These are phyloP conservation scores for Rhizoctonia solani DNA, from an alignment of 1,284 basidiomycete species.

Conservation along the genomic window DNA sequence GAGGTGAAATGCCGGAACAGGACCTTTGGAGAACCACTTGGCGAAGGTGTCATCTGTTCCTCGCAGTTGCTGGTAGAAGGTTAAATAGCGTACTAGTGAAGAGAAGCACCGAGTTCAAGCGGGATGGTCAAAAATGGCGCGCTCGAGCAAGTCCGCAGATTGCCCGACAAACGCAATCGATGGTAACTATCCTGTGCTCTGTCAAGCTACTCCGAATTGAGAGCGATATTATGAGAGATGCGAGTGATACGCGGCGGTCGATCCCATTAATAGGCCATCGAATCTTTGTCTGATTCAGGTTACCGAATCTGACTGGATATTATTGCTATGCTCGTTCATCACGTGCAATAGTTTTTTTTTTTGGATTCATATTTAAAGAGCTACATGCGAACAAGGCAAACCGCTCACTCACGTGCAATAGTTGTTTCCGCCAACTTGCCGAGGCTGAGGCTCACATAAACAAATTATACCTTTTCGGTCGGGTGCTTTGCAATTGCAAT, in stretches of 20 bases:
- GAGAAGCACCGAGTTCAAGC: conserved; percentile 4
- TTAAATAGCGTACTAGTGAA: not conserved
- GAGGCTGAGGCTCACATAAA: no score
- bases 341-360: no score
- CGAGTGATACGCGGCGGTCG: not conserved
- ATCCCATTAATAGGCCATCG: not conserved
- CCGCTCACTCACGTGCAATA: no score
- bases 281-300: not conserved
- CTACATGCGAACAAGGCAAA: no score
- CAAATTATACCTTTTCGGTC: no score
- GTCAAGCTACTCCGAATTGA: conserved; percentile 21
- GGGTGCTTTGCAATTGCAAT: no score
- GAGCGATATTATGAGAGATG: not conserved
- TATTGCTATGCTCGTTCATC: not conserved
- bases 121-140: not conserved
- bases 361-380: no score
- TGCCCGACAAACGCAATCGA: conserved; percentile 23
- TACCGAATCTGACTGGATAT: not conserved
- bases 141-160: conserved; percentile 18
- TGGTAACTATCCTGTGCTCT: not conserved
- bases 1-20: conserved; percentile 17
- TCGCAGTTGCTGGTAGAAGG: not conserved
- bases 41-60: conserved; percentile 30
- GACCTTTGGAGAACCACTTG: not conserved
- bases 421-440: no score